Evolutionary conservation across 768 basidiomycete species (phyloP), one percentile per base, ranked within the genome.

Genomic region (Chlorophyllum brunneum): DNA sequence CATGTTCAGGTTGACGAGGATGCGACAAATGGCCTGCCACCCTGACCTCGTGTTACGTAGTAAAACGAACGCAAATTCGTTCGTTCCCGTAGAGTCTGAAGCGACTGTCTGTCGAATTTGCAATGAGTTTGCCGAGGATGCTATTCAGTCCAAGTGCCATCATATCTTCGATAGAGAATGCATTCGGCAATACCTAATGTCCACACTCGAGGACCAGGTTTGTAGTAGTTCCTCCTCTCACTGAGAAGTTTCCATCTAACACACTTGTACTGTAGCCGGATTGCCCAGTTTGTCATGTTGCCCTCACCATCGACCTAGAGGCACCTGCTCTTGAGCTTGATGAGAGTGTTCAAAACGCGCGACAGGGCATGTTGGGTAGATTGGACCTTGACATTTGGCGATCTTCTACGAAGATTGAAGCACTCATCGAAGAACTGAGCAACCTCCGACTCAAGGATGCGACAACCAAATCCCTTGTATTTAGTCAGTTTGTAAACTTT

Each of bases 121-220:
- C 69, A 92, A 93, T 60, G 97, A 99, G 59, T 77, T 97, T 34
- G 95, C 92, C 0, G 97, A 99, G 69, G 97, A 99, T 62, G 93
- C 97, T 2, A 98, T 99, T 56, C 84, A 92, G 63, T 86, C 93
- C 22, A 89, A 85, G 59, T 99, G 97, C 64, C 82, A 81, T 34
- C 97, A 99, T 63, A 86, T 97, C 56, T 99, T 97, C 62, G 94
- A 98, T 65, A 81, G 97, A 50, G 91, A 94, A 64, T 99, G 97
- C 62, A 95, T 99, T 67, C 85, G 81, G 61, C 92, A 95, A 66
- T 98, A 98, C 64, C 76, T 98, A 42, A 81, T 90, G 58, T 79
- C 85, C 1, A 78, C 81, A 15, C 71, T 86, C 26, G 90, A 91
- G 58, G 67, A 78, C 42, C 77, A 69, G 23, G 86, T 88, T 58